Percentiles rank a stretch among this genome's conserved stretches.
Evolutionary conservation across 2,329 filamentous ascomycete species (phyloP).

Genomic region (Fusarium nisikadoi): DNA sequence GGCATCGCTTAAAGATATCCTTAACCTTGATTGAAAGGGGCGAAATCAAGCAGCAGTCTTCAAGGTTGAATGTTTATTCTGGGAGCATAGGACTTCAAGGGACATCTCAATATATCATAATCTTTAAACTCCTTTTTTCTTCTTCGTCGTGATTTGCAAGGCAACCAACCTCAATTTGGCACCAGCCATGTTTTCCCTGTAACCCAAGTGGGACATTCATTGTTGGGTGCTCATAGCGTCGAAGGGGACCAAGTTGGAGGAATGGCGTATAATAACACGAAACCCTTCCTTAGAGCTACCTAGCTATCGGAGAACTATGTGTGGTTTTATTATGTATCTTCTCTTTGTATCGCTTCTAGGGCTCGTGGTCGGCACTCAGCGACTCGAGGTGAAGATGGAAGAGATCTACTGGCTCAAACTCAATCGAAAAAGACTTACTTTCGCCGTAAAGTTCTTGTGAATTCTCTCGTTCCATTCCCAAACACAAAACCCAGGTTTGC

Average conservation of each 20-base stretch:
- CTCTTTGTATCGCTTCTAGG: neutral
- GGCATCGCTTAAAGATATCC: neutral
- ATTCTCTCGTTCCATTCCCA: too few species aligned
- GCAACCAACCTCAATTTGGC: too few species aligned
- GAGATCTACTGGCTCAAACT: neutral
- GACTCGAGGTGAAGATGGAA: neutral
- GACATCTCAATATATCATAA: neutral
- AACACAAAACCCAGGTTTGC: accelerated
- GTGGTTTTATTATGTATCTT: neutral
- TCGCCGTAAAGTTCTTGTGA: neutral
- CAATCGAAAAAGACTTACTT: neutral
- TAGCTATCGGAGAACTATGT: accelerated
- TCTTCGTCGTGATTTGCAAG: accelerated
- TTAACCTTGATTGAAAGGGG: too few species aligned
- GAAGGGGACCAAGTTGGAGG: accelerated
- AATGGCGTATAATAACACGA: accelerated
- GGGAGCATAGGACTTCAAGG: neutral
- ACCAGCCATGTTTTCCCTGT: neutral
- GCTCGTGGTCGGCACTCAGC: accelerated
- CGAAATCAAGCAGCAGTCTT: too few species aligned
- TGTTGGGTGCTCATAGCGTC: neutral
- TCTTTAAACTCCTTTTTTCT: accelerated
- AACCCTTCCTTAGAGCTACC: neutral
- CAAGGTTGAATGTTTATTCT: neutral
- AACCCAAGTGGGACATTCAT: accelerated